Percentiles rank a stretch among this genome's conserved stretches.
phyloP scores from a whole-genome alignment of 2,329 filamentous ascomycete genomes.

The Leptographium galeiforme region DNA sequence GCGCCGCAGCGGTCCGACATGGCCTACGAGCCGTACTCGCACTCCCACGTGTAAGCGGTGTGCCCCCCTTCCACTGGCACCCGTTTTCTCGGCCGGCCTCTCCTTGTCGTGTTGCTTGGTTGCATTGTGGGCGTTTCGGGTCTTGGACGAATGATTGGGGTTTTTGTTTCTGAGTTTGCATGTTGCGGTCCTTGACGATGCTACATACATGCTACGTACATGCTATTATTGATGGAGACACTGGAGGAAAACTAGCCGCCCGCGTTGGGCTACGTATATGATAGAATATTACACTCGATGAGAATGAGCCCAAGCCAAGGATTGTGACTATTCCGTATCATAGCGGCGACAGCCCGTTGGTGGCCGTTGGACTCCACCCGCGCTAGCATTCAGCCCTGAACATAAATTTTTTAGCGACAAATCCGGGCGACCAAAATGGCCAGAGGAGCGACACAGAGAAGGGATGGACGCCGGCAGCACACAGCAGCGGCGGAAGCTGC shows the following conservation, averaged over 20 bases:
- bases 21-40: slow-evolving; percentile 53
- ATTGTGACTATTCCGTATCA: too few relatives aligned
- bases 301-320: too few relatives aligned
- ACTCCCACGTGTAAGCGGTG: slow-evolving; percentile 30
- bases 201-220: background rate
- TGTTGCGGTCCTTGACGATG: background rate
- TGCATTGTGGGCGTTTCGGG: slow-evolving; percentile 9
- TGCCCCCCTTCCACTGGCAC: too few relatives aligned
- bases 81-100: background rate
- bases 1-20: slow-evolving; percentile 31
- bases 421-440: too few relatives aligned
- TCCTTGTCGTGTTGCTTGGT: background rate
- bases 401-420: background rate
- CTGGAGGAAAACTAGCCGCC: background rate
- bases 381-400: too few relatives aligned
- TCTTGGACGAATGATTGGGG: background rate
- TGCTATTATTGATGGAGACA: background rate
- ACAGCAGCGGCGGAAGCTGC: background rate
- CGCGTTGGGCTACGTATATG: background rate
- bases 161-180: background rate
- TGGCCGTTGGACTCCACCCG: too few relatives aligned
- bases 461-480: background rate
- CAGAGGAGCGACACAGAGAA: too few relatives aligned
- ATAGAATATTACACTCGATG: too few relatives aligned
- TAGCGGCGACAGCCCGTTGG: too few relatives aligned